Evolutionary conservation across 2,329 filamentous ascomycete species (phyloP), one percentile per base, ranked within the genome.

Genomic region (Triangularia setosa): DNA sequence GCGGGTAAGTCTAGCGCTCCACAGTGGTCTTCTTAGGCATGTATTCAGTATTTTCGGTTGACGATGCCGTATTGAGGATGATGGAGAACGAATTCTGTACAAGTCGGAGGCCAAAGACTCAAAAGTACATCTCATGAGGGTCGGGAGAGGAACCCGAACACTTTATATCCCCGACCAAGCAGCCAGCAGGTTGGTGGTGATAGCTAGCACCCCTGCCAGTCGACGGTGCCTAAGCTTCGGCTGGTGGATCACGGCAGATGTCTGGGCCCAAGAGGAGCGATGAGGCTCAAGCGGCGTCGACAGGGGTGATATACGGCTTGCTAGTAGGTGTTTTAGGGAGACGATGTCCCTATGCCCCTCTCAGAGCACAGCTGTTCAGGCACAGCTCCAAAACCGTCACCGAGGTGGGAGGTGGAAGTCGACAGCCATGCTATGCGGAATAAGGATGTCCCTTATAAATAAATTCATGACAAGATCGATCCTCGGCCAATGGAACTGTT

Each of bases 191-290:
- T 4, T 28, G n/a, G 40, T 33, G 28, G 55, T 28, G 55, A 28
- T 58, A 55, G 23, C 23, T 27, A 25, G 25, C 24, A 55, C 27
- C 52, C 52, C 52, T 55, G 52, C n/a, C 25, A 25, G 52, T 27
- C 25, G 16, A 55, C 23, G 12, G 52, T 28, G 52, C 54, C 63
- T 62, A 60, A 59, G 57, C 57, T 59, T 60, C 60, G 30, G 54
- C 55, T 27, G 33, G 60, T 65, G 63, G 60, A 62, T 53, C 63
- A 63, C 63, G 63, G 63, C 63, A 65, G 52, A 62, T 65, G 60
- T 52, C n/a, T 62, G 54, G 18, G 24, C 23, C 53, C 55, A 60
- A 40, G 44, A 44, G 55, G 44, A 55, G 11, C 52, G 52, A 55
- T 55, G 63, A 63, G 63, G 63, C 63, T 63, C 55, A 62, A 65